A percentile compares a stretch with the other conserved stretches of the same genome.
Evolutionary conservation across 1,284 basidiomycete species (phyloP).

Genomic region (Apiotrichum siamense): DNA sequence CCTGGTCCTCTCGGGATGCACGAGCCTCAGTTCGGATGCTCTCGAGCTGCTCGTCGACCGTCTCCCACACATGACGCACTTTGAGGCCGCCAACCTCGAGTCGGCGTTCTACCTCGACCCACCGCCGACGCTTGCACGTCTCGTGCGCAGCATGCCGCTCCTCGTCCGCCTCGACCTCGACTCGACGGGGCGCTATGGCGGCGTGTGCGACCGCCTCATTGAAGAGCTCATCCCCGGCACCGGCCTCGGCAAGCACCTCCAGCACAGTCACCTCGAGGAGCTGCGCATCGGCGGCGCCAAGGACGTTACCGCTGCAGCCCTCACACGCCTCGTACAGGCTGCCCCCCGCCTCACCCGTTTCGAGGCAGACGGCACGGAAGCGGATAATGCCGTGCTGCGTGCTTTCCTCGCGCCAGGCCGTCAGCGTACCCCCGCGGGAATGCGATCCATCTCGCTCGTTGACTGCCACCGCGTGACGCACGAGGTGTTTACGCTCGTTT

Average conservation of each 20-base stretch:
- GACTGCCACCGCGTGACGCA: constrained; percentile 70
- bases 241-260: constrained; percentile 1
- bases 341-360: constrained; percentile 62
- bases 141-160: constrained; percentile 51
- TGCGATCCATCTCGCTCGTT: constrained; percentile 57
- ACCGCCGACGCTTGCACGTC: constrained; percentile 10
- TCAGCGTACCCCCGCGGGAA: constrained; percentile 45
- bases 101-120: constrained; percentile 21
- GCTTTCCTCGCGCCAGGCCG: constrained; percentile 60
- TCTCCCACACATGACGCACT: constrained; percentile 66
- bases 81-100: constrained; percentile 71
- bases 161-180: constrained; percentile 78
- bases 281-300: constrained; percentile 65
- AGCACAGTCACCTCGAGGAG: constrained; percentile 55
- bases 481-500: constrained; percentile 54
- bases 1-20: constrained; percentile 68
- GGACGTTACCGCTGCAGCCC: constrained; percentile 58
- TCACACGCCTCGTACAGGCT: constrained; percentile 58
- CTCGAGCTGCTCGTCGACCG: constrained; percentile 65
- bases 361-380: constrained; percentile 70
- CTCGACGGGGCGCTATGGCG: constrained; percentile 54
- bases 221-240: constrained; percentile 22
- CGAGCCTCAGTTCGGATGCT: constrained; percentile 64
- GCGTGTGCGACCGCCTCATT: constrained; percentile 68
- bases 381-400: constrained; percentile 58